Evolutionary conservation across 2,329 filamentous ascomycete species (phyloP).

Genomic region (Pestalotiopsis fici): DNA sequence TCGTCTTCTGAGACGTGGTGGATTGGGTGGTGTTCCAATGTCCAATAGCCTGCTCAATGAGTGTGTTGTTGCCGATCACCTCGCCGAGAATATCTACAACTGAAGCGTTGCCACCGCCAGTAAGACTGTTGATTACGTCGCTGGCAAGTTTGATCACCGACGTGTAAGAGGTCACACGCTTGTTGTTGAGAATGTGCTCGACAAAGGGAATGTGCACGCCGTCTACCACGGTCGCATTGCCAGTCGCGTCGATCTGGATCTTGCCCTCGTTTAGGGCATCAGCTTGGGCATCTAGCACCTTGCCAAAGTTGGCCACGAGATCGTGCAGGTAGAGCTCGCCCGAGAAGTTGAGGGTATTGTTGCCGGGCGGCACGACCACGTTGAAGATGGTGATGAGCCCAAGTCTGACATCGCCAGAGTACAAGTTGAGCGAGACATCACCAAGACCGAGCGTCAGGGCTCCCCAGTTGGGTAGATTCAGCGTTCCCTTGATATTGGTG

Average conservation of each 20-base stretch:
- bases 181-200: conserved; percentile 42
- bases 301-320: conserved; percentile 40
- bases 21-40: conserved; percentile 32
- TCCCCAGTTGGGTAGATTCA: conserved; percentile 47
- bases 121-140: conserved; percentile 37
- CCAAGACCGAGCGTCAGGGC: conserved; percentile 44
- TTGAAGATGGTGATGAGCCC: conserved; percentile 40
- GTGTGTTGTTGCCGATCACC: conserved; percentile 38
- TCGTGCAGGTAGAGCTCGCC: conserved; percentile 41
- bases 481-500: conserved; percentile 41
- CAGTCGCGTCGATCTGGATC: conserved; percentile 40
- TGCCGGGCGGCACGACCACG: conserved; percentile 40
- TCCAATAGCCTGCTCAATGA: conserved; percentile 35
- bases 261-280: conserved; percentile 37
- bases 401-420: conserved; percentile 38
- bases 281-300: conserved; percentile 38
- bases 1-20: conserved; percentile 11
- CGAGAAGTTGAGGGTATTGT: conserved; percentile 41
- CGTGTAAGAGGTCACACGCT: conserved; percentile 34
- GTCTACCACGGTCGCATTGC: conserved; percentile 41
- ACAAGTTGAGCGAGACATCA: conserved; percentile 45
- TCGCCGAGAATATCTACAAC: conserved; percentile 36
- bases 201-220: conserved; percentile 44
- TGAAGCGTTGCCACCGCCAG: conserved; percentile 19
- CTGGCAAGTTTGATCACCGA: conserved; percentile 39